Base-by-base conservation (phyloP, 441 rosid species). In the Populus hybrid region DNA sequence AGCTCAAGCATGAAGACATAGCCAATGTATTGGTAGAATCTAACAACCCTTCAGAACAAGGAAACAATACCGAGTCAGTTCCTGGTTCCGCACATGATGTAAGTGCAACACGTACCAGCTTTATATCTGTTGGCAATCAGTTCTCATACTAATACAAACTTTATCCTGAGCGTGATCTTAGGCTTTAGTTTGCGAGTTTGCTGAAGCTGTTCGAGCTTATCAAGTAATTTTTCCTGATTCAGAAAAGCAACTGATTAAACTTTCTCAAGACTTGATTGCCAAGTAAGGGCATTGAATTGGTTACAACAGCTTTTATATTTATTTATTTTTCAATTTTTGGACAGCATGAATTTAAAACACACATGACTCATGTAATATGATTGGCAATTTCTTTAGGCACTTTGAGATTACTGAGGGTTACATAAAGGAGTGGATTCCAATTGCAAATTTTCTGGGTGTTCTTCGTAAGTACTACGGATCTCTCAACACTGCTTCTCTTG, bases 171-270 rank as follows among this genome's bases (percentile, higher is more conserved):
- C 38, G 71, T 85, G 72, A 72, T 69, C 67, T 80, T 76, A 96
- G 99, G 92, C 87, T 82, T 91, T 93, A 73, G 89, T 92, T 76
- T 89, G 83, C 82, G 98, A 87, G 86, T 96, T 94, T 86, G 90
- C 88, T 28, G 97, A 94, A 89, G 98, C 98, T 79, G 85, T 94
- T 70, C 91, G 85, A 85, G 98, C 98, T 82, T 94, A 91, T 85
- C 93, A 85, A 79, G 92, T 89, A 77, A 96, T 96, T 85, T 96
- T 96, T 91, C 98, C 97, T 1, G 94, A 96, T 79, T 93, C 97
- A 23, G 96, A 91, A 84, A 85, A 85, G 83, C 94, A 92, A 81
- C 89, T 94, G 76, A 88, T 89, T 83, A 89, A 84, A 86, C 93
- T 96, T 61, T 91, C 95, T 20, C 88, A 85, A 80, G 88, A 89